These are phyloP conservation scores for Rhodomyrtus psidioides DNA, from an alignment of 441 rosid species.

Conservation along the genomic window DNA sequence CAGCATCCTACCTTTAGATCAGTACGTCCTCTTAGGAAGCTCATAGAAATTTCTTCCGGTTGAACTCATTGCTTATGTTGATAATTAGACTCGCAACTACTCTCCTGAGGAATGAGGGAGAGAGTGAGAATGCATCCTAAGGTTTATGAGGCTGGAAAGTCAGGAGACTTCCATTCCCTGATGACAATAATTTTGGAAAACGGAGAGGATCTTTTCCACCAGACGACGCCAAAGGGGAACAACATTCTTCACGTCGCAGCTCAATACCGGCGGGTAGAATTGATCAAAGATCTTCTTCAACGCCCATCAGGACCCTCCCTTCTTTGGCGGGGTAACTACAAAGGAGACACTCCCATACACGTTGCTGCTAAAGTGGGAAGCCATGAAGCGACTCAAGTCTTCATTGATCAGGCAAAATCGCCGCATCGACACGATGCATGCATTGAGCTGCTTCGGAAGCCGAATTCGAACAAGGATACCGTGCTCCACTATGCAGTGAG, in stretches of 20 bases:
- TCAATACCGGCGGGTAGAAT: neutral
- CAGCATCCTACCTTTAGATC: neutral
- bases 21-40: neutral
- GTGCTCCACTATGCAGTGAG: neutral
- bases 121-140: neutral
- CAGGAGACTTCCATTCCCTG: neutral
- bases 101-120: fast-evolving
- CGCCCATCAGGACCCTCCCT: neutral
- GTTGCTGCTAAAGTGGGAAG: neutral
- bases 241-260: neutral
- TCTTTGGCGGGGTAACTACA: neutral
- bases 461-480: neutral
- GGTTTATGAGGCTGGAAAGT: neutral
- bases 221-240: neutral
- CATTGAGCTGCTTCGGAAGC: neutral
- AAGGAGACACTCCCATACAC: neutral
- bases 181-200: fast-evolving
- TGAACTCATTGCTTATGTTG: neutral
- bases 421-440: fast-evolving
- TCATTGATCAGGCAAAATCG: neutral
- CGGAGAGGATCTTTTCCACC: neutral
- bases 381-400: fast-evolving
- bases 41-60: fast-evolving
- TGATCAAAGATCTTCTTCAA: neutral
- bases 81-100: neutral